Percentiles rank a stretch among this genome's conserved stretches.
Conservation (phyloP, 441 rosid genomes). For the Omphalea diandra region DNA sequence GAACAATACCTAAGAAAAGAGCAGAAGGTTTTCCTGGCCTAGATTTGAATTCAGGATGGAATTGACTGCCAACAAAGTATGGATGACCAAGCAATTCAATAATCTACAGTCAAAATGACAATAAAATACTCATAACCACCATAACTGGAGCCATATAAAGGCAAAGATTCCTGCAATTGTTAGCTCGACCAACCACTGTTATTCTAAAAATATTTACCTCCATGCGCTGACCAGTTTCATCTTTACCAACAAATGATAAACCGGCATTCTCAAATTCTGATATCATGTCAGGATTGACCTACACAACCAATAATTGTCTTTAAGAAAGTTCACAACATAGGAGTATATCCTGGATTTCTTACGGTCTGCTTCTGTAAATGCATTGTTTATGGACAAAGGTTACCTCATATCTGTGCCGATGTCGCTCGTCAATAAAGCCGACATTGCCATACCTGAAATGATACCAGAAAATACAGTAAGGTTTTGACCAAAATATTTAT, state of each 20-base stretch:
- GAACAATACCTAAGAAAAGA: slow-evolving; percentile 61
- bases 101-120: slow-evolving; percentile 45
- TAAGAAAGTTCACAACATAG: not conserved
- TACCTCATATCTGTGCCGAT: slow-evolving; percentile 94
- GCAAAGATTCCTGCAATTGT: slow-evolving; percentile 4
- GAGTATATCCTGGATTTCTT: not conserved
- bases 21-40: slow-evolving; percentile 94
- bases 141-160: not conserved
- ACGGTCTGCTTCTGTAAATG: not conserved
- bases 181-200: not conserved
- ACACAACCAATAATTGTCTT: slow-evolving; percentile 15
- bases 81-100: slow-evolving; percentile 74
- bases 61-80: slow-evolving; percentile 79
- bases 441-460: slow-evolving; percentile 63
- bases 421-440: slow-evolving; percentile 74
- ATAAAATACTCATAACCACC: slow-evolving; percentile 19
- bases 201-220: slow-evolving; percentile 45
- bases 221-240: slow-evolving; percentile 81
- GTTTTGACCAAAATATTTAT: not conserved
- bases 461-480: slow-evolving; percentile 11
- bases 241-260: slow-evolving; percentile 77
- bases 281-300: slow-evolving; percentile 86
- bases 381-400: not conserved
- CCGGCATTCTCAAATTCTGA: slow-evolving; percentile 69
- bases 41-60: slow-evolving; percentile 95